Percentiles rank a stretch among this genome's conserved stretches.
phyloP scores from a whole-genome alignment of 2,329 filamentous ascomycete genomes.

The Pseudocercospora fijiensis region DNA sequence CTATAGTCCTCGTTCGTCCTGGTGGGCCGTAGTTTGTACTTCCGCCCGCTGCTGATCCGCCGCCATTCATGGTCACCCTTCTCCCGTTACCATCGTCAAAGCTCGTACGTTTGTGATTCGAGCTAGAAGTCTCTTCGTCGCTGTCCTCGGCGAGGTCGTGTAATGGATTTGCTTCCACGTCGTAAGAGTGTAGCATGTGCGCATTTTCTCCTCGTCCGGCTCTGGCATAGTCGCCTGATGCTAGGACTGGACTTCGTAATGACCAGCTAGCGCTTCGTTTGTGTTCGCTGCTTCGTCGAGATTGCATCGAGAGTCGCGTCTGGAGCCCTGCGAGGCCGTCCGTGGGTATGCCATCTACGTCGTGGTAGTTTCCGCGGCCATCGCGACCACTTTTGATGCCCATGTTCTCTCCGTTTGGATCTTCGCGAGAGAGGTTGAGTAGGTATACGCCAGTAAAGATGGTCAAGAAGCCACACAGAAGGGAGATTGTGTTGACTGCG shows the following conservation, averaged over 20 bases:
- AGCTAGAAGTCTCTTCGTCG: slow-evolving; percentile 56
- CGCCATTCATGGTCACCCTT: slow-evolving; percentile 19
- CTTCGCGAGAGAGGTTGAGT: slow-evolving; percentile 88
- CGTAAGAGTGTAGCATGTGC: slow-evolving; percentile 83
- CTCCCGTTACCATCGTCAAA: slow-evolving; percentile 35
- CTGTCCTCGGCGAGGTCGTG: slow-evolving; percentile 76
- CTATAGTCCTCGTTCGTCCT: slow-evolving; percentile 17
- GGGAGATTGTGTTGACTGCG: slow-evolving; percentile 84
- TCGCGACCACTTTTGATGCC: slow-evolving; percentile 49
- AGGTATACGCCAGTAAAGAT: slow-evolving; percentile 96
- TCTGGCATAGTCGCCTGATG: slow-evolving; percentile 47
- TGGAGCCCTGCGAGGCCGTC: slow-evolving; percentile 87
- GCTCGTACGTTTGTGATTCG: slow-evolving; percentile 36
- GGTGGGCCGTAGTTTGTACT: slow-evolving; percentile 15
- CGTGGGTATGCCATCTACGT: slow-evolving; percentile 79
- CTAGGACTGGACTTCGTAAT: slow-evolving; percentile 40
- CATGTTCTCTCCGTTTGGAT: slow-evolving; percentile 74
- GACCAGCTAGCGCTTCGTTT: slow-evolving; percentile 57
- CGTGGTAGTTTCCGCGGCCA: slow-evolving; percentile 37
- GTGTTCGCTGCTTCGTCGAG: slow-evolving; percentile 66
- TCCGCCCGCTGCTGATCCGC: slow-evolving; percentile 7
- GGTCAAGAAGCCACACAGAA: slow-evolving; percentile 88
- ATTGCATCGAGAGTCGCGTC: slow-evolving; percentile 91
- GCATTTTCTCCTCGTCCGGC: slow-evolving; percentile 18
- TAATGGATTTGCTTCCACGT: slow-evolving; percentile 72